A percentile compares a stretch with the other conserved stretches of the same genome.
These are phyloP conservation scores for Didymella segeticola DNA, from an alignment of 2,329 filamentous ascomycete genomes.

Conservation along the genomic window DNA sequence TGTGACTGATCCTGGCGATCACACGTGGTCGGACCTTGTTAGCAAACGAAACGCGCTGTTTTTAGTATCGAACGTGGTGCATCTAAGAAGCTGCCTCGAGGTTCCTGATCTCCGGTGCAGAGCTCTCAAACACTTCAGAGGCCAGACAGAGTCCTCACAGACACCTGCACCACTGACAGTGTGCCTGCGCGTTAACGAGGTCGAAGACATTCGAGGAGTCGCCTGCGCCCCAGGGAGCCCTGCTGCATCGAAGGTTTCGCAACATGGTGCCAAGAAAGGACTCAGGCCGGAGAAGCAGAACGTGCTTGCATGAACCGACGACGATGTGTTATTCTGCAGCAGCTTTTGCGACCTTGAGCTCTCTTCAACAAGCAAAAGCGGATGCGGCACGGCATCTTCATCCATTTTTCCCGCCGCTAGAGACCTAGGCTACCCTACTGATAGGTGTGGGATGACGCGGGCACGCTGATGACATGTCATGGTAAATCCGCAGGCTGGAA, in stretches of 20 bases:
- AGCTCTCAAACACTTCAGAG: slow-evolving; percentile 40
- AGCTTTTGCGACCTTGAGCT: slow-evolving; percentile 54
- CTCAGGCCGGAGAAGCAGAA: slow-evolving; percentile 12
- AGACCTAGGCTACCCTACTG: slow-evolving; percentile 40
- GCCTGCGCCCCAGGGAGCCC: slow-evolving; percentile 18
- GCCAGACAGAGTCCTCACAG: slow-evolving; percentile 29
- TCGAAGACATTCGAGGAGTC: slow-evolving; percentile 21
- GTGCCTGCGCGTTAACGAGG: slow-evolving; percentile 30
- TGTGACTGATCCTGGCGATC: slow-evolving; percentile 68
- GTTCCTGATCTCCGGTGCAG: slow-evolving; percentile 72
- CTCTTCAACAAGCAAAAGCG: slow-evolving; percentile 38
- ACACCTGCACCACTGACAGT: slow-evolving; percentile 32
- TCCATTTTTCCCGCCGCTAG: slow-evolving; percentile 52
- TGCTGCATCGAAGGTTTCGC: not conserved
- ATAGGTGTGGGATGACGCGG: slow-evolving; percentile 38
- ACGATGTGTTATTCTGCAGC: slow-evolving; percentile 53
- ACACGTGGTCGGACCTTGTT: slow-evolving; percentile 79
- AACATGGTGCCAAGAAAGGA: slow-evolving; percentile 10
- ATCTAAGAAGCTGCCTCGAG: slow-evolving; percentile 70
- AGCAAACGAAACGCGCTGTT: slow-evolving; percentile 53
- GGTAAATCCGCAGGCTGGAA: slow-evolving; percentile 8
- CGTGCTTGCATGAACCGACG: slow-evolving; percentile 45
- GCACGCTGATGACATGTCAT: slow-evolving; percentile 11
- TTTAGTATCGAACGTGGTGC: slow-evolving; percentile 76
- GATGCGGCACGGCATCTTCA: slow-evolving; percentile 46